Evolutionary conservation across 352 stramenopile species (phyloP).

Genomic region (Phytophthora pluvialis): DNA sequence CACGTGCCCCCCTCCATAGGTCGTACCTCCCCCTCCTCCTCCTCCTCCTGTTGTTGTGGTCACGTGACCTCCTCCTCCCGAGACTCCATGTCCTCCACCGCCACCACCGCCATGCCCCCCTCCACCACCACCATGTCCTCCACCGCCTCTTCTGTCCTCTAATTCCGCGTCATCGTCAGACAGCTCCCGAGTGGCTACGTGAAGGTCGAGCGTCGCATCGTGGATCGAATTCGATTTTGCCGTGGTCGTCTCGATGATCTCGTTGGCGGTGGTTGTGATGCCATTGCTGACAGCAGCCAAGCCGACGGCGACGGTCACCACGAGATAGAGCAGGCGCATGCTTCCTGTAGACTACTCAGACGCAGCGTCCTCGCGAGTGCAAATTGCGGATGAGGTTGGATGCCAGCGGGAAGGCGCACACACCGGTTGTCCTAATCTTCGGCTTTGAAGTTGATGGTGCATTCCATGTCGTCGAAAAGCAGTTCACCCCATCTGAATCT

Average conservation of each 20-base stretch:
- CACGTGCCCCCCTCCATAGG: not conserved
- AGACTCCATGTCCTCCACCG: not conserved
- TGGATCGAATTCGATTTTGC: not conserved
- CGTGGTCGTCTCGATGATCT: not conserved
- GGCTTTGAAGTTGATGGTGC: not conserved
- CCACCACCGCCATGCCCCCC: too few species aligned
- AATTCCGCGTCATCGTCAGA: not conserved
- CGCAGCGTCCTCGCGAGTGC: not conserved
- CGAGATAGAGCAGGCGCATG: conserved; percentile 8
- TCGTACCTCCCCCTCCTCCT: not conserved
- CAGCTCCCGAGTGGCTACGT: not conserved
- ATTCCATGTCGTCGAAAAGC: too few species aligned
- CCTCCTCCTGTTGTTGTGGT: not conserved
- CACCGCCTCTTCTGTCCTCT: conserved; percentile 7
- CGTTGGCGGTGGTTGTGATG: not conserved
- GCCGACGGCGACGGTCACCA: not conserved
- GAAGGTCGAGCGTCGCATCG: not conserved
- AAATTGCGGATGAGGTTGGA: conserved; percentile 3
- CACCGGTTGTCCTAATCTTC: too few species aligned
- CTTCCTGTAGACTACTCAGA: not conserved
- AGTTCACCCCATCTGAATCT: too few species aligned
- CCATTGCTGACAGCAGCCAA: conserved; percentile 5
- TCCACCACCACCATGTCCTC: not conserved
- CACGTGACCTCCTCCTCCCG: not conserved
- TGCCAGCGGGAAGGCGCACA: too few species aligned